These are phyloP conservation scores for Cladophialophora exuberans DNA, from an alignment of 2,329 filamentous ascomycete genomes.

Conservation along the genomic window DNA sequence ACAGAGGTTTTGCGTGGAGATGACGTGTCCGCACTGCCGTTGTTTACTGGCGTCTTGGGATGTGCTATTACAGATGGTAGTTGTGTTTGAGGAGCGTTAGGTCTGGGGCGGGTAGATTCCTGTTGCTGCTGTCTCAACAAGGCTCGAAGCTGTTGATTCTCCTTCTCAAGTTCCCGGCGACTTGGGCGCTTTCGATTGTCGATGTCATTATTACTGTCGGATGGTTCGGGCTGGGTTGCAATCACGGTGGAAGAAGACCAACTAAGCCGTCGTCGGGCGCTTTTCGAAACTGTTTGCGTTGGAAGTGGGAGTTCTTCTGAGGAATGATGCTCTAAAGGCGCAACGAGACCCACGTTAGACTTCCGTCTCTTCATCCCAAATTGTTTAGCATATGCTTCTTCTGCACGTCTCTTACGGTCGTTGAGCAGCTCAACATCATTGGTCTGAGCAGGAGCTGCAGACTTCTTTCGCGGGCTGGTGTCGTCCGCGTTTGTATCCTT, in stretches of 20 bases:
- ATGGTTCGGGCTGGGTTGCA: conserved; percentile 10
- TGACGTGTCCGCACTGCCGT: not conserved
- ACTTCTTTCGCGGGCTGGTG: conserved; percentile 10
- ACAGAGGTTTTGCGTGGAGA: conserved; percentile 6
- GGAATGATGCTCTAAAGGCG: conserved; percentile 3
- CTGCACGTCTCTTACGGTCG: conserved; percentile 34
- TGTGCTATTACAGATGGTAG: not conserved
- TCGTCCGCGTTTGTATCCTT: conserved; percentile 2
- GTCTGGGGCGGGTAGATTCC: not conserved
- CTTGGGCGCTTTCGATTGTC: conserved; percentile 31
- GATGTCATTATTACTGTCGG: conserved; percentile 19
- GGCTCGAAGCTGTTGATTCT: conserved; percentile 34
- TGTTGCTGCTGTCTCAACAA: conserved; percentile 30
- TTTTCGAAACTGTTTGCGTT: not conserved
- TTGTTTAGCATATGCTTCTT: conserved; percentile 32
- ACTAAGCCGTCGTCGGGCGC: not conserved
- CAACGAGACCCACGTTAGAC: conserved; percentile 12
- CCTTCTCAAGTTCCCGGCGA: conserved; percentile 31
- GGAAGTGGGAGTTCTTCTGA: not conserved
- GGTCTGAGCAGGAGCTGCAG: not conserved
- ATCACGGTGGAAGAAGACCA: conserved; percentile 6
- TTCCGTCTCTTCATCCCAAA: conserved; percentile 34
- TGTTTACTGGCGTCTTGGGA: not conserved
- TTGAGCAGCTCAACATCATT: conserved; percentile 26
- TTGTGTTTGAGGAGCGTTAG: conserved; percentile 2